phyloP scores from a whole-genome alignment of 179 eudicot species.

The Camellia oleifera region DNA sequence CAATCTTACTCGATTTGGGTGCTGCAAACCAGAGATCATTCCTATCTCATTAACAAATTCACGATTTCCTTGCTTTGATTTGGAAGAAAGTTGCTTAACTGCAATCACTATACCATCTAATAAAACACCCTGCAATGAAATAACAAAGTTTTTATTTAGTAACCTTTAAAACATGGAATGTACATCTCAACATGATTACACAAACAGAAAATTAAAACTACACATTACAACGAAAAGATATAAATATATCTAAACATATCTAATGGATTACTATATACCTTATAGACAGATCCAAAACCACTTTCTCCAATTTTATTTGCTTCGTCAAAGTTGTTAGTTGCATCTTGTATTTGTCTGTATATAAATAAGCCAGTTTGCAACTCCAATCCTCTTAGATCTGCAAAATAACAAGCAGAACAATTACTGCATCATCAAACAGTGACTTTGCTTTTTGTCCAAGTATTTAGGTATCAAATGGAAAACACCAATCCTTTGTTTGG shows the following conservation, averaged over 20 bases:
- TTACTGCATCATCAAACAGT: not conserved
- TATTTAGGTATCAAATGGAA: not conserved
- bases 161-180: not conserved
- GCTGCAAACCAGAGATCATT: slow-evolving; percentile 31
- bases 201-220: too few relatives aligned
- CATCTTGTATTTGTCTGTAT: slow-evolving; percentile 26
- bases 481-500: not conserved
- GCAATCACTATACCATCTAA: slow-evolving; percentile 26
- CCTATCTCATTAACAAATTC: slow-evolving; percentile 34
- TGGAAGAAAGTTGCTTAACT: slow-evolving; percentile 30
- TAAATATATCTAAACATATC: too few relatives aligned
- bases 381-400: slow-evolving; percentile 25
- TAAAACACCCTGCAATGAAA: slow-evolving; percentile 8
- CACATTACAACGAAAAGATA: too few relatives aligned
- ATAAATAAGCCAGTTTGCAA: slow-evolving; percentile 26
- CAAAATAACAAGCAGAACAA: not conserved
- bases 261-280: not conserved
- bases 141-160: too few relatives aligned
- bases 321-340: slow-evolving; percentile 25
- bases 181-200: not conserved
- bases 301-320: slow-evolving; percentile 34
- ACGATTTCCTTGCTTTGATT: slow-evolving; percentile 28
- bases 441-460: not conserved
- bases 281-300: slow-evolving; percentile 24
- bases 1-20: slow-evolving; percentile 30